Conservation (phyloP, 2,329 filamentous ascomycete species). For the Exophiala oligosperma region DNA sequence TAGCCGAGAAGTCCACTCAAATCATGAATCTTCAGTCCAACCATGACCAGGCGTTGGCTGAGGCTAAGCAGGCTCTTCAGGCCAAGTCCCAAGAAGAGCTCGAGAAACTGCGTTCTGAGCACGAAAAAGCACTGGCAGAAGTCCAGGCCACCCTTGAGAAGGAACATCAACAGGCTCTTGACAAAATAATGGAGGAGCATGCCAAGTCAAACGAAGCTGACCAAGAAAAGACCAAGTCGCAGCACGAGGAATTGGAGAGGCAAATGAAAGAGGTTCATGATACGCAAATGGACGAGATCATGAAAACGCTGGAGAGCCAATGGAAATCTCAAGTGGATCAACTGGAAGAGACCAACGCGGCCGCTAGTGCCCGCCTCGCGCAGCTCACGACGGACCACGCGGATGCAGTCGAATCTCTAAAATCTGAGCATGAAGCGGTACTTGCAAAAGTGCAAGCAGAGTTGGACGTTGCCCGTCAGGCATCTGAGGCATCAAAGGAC, state of each 20-base stretch:
- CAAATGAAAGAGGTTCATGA: slow-evolving; percentile 21
- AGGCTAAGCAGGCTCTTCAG: slow-evolving; percentile 14
- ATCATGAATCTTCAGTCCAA: slow-evolving; percentile 21
- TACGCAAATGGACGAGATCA: slow-evolving; percentile 26
- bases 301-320: slow-evolving; percentile 26
- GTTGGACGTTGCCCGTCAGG: slow-evolving; percentile 10
- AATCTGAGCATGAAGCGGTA: slow-evolving; percentile 17
- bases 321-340: slow-evolving; percentile 25
- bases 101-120: slow-evolving; percentile 14
- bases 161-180: slow-evolving; percentile 17
- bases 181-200: slow-evolving; percentile 24
- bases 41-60: slow-evolving; percentile 19
- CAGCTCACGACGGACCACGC: slow-evolving; percentile 16
- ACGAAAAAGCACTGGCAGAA: slow-evolving; percentile 16
- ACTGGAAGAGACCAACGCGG: slow-evolving; percentile 18
- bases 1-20: slow-evolving; percentile 15
- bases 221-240: slow-evolving; percentile 15
- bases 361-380: slow-evolving; percentile 16
- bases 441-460: slow-evolving; percentile 13
- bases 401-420: slow-evolving; percentile 5
- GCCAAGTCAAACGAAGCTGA: slow-evolving; percentile 20
- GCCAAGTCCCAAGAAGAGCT: slow-evolving; percentile 10
- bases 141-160: slow-evolving; percentile 13
- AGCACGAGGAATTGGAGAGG: slow-evolving; percentile 20
- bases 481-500: slow-evolving; percentile 8